Evolutionary conservation across 441 rosid genomes (phyloP), one percentile per base, ranked within the genome.

Genomic region (Macaranga tanarius): DNA sequence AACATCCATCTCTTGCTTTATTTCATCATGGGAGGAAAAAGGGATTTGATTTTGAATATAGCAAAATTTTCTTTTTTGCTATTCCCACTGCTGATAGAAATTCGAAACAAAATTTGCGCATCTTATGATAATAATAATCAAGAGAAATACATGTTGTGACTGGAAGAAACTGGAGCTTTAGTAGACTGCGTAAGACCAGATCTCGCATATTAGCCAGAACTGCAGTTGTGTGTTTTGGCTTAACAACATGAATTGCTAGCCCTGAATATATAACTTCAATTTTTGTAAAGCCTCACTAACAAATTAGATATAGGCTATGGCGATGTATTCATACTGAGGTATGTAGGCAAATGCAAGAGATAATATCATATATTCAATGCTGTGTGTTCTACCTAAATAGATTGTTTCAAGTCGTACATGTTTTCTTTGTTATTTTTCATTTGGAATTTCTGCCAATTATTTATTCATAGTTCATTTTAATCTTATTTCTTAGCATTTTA

Each of bases 401-500:
- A 20, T 56, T 25, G 17, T 51, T 15, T 51, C 34, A 60, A 12
- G 16, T 1, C 11, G 10, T 15, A 40, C 63, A 10, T n/a, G 3
- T 60, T 62, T 23, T 61, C 25, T 47, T 16, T 34, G 8, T 25
- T 12, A n/a, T 28, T 1, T 76, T 72, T 17, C 44, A 42, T 67
- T 34, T 38, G 61, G 25, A n/a, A 10, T 34, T 7, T 60, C 31
- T 47, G 54, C 38, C 45, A 59, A 61, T 28, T 52, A 34, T 38
- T 26, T 42, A 15, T 28, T 19, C 34, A 45, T 38, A 17, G 51
- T 51, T 55, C 23, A 42, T 72, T 74, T 56, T 48, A 17, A 15
- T 79, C 48, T 79, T 76, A 66, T 76, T 65, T 76, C 72, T 47
- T 73, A 59, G 65, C 66, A 61, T 78, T 69, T 78, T 72, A 25